Evolutionary conservation across 2,329 filamentous ascomycete genomes (phyloP).

Genomic region (Cytospora chrysosperma): DNA sequence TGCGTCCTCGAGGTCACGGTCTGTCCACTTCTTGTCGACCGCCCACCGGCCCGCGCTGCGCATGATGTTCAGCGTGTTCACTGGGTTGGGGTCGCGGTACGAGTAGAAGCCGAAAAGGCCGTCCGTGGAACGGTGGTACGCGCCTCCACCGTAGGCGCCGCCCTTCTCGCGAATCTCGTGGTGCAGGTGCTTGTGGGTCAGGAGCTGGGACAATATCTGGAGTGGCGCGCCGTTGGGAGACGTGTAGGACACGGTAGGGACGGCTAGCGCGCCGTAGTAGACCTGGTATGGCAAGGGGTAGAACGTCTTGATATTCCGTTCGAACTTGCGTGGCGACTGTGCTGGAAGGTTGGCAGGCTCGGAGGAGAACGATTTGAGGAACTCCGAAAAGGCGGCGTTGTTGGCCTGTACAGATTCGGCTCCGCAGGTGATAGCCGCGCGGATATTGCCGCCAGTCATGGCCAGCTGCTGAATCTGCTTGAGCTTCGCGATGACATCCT

Average conservation of each 20-base stretch:
- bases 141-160: slow-evolving; percentile 91
- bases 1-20: slow-evolving; percentile 87
- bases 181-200: slow-evolving; percentile 95
- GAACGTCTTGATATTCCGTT: slow-evolving; percentile 69
- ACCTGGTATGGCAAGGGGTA: slow-evolving; percentile 97
- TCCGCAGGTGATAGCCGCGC: slow-evolving; percentile 84
- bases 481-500: slow-evolving; percentile 76
- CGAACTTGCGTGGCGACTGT: slow-evolving; percentile 35
- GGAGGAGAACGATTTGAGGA: slow-evolving; percentile 62
- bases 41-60: slow-evolving; percentile 80
- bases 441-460: slow-evolving; percentile 67
- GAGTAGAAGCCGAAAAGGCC: slow-evolving; percentile 94
- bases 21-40: slow-evolving; percentile 74
- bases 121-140: slow-evolving; percentile 75
- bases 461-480: slow-evolving; percentile 81
- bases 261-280: slow-evolving; percentile 82
- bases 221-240: slow-evolving; percentile 73
- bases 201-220: slow-evolving; percentile 83
- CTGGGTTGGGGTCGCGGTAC: slow-evolving; percentile 88
- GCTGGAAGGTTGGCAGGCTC: slow-evolving; percentile 39
- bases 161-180: slow-evolving; percentile 98
- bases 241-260: slow-evolving; percentile 82
- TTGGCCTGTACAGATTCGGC: slow-evolving; percentile 69
- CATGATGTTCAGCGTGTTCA: slow-evolving; percentile 86
- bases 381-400: slow-evolving; percentile 66